These are phyloP conservation scores for Pyrus hybrid DNA, from an alignment of 331 rosid species.

Conservation along the genomic window DNA sequence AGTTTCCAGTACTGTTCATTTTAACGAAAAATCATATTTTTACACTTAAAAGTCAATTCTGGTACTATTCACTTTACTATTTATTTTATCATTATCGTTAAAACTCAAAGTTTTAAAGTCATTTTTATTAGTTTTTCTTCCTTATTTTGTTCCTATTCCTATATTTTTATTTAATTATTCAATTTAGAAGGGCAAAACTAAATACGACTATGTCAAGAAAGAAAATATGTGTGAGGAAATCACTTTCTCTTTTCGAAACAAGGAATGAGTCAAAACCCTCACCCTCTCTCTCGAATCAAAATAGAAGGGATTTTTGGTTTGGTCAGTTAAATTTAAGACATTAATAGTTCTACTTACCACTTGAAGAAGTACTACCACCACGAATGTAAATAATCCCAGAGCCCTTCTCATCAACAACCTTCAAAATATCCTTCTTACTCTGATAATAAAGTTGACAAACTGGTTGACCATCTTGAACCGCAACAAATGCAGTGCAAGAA, in stretches of 20 bases:
- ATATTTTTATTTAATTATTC: too few relatives aligned
- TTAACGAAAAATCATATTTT: too few relatives aligned
- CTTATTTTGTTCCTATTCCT: too few relatives aligned
- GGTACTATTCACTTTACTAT: too few relatives aligned
- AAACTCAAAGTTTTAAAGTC: too few relatives aligned
- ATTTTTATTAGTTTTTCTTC: too few relatives aligned
- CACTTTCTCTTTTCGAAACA: background rate
- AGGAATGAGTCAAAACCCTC: background rate
- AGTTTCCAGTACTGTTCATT: too few relatives aligned
- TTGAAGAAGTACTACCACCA: background rate
- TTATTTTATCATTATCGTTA: too few relatives aligned
- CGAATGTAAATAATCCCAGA: background rate
- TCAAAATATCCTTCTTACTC: background rate
- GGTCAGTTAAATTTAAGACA: background rate
- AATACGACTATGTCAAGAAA: too few relatives aligned
- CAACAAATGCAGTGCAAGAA: conserved; percentile 6
- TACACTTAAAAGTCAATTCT: too few relatives aligned
- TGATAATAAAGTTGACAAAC: background rate
- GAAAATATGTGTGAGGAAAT: too few relatives aligned
- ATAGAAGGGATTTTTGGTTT: background rate
- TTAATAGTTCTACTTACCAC: background rate
- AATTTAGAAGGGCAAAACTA: background rate
- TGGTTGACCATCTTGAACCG: background rate
- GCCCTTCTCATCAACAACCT: background rate
- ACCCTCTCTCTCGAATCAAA: background rate